These are phyloP conservation scores for Calocybe gangraenosa DNA, from an alignment of 768 basidiomycete genomes.

Conservation along the genomic window DNA sequence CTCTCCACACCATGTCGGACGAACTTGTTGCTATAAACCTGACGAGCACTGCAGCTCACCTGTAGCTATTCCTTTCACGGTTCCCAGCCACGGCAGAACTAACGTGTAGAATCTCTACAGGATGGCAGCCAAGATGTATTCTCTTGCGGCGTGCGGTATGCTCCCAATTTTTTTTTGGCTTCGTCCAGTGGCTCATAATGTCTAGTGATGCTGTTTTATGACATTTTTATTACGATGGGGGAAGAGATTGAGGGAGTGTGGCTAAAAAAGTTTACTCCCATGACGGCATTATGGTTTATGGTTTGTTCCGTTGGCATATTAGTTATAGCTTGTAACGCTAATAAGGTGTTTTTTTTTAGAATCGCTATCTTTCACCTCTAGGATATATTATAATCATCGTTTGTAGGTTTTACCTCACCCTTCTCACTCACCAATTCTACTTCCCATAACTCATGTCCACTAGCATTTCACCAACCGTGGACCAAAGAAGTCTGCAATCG, in stretches of 20 bases:
- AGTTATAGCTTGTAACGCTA: background rate
- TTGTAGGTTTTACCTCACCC: constrained; percentile 27
- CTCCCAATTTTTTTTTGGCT: background rate
- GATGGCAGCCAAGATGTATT: constrained; percentile 32
- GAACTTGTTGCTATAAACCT: no score
- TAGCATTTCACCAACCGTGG: constrained; percentile 33
- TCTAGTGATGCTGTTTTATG: constrained; percentile 37
- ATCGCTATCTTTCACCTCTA: constrained; percentile 32
- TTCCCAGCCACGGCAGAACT: no score
- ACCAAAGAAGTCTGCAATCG: constrained; percentile 26
- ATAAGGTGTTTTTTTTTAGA: constrained; percentile 17
- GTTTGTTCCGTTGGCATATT: constrained; percentile 17
- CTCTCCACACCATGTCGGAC: no score
- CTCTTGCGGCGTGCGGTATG: constrained; percentile 33
- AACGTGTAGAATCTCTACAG: constrained; percentile 13
- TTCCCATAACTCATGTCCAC: background rate
- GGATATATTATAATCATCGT: constrained; percentile 31
- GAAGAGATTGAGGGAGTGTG: constrained; percentile 33
- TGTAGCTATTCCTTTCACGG: no score
- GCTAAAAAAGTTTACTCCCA: constrained; percentile 22
- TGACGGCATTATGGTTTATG: constrained; percentile 28
- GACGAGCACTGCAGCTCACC: no score
- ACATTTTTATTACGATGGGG: constrained; percentile 29
- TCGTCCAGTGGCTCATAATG: background rate
- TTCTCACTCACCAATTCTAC: no score